Base-by-base conservation (phyloP, 23 red algal genomes). In the Agarophyton chilense region DNA sequence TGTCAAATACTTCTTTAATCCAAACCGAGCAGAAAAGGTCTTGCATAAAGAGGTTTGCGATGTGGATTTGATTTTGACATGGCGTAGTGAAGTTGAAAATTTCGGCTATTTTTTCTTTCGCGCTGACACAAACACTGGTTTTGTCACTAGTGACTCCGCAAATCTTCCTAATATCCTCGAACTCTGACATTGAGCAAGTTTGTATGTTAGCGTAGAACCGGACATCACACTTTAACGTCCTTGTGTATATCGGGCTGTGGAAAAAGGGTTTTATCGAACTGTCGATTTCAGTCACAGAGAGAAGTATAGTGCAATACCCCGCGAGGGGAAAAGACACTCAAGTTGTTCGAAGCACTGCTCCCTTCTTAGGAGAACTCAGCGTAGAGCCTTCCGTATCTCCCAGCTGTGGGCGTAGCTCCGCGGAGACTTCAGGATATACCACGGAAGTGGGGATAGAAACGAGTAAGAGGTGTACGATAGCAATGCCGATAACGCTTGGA, bases 161-260 rank as follows among this genome's bases (percentile, higher is more conserved):
- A 9, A 58, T 58, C 29, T 25, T 21, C 11, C 1, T 58, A 4
- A 58, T 58, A 58, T 58, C 11, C 24, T 25, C 55, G 55, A 58
- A 58, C 14, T 28, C 1, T 10, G 5, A 21, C 5, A 58, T 28
- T 29, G 22, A 21, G 22, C 22, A 9, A 28, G 25, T 25, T 2
- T 28, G 22, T 4, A 58, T 10, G 29, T 58, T 28, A 7, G 14
- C 55, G 55, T 58, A 58, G 3, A 58, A 28, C 11, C 11, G 22
- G 3, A 25, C 24, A 25, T 58, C 55, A 28, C 55, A 58, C 22
- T 25, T 58, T 29, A 25, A 10, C n/a, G n/a, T 32, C 24, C 61
- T 26, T 32, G 44, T 83, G 42, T 83, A 83, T 3, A 83, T 44
- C 10, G 79, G 66, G 28, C 41, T 21, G n/a, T 41, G 42, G 79